Percentiles rank a stretch among this genome's conserved stretches.
Evolutionary conservation across 2,329 filamentous ascomycete genomes (phyloP).

Genomic region (Aspergillus sp.): DNA sequence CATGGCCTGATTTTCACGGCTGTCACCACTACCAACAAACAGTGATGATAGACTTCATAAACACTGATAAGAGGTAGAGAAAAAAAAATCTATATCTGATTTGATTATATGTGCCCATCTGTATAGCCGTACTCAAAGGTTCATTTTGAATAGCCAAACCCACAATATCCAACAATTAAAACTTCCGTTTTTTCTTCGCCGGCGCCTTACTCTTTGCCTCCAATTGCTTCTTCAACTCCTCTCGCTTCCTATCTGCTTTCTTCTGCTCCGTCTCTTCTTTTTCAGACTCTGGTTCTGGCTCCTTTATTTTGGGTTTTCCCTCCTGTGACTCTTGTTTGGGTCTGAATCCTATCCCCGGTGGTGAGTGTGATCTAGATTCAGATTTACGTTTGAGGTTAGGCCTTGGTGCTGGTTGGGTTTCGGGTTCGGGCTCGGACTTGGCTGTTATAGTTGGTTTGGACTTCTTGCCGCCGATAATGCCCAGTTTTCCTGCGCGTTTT

Average conservation of each 20-base stretch:
- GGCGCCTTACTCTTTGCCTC: slow-evolving; percentile 46
- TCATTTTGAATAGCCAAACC: neutral
- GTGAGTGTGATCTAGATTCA: neutral
- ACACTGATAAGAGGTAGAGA: too few relatives aligned
- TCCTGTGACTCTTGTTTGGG: slow-evolving; percentile 25
- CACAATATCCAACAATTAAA: slow-evolving; percentile 27
- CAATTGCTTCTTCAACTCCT: slow-evolving; percentile 50
- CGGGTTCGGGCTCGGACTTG: too few relatives aligned
- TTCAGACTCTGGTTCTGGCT: slow-evolving; percentile 7
- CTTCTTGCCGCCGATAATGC: slow-evolving; percentile 28
- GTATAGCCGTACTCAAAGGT: neutral
- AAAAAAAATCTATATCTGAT: too few relatives aligned
- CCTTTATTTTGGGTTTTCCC: slow-evolving; percentile 12
- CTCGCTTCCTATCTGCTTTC: slow-evolving; percentile 48
- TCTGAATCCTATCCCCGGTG: neutral
- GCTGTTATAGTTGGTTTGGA: too few relatives aligned
- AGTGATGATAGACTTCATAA: too few relatives aligned
- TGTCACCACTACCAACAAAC: too few relatives aligned
- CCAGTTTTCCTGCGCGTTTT: slow-evolving; percentile 24
- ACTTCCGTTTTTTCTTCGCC: slow-evolving; percentile 52
- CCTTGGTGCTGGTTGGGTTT: slow-evolving; percentile 8
- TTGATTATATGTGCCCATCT: neutral
- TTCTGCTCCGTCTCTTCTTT: slow-evolving; percentile 41
- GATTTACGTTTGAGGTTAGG: neutral
- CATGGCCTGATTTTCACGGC: too few relatives aligned